phyloP scores from a whole-genome alignment of 371 early-diverging fungal species.

The Mortierella sp. region DNA sequence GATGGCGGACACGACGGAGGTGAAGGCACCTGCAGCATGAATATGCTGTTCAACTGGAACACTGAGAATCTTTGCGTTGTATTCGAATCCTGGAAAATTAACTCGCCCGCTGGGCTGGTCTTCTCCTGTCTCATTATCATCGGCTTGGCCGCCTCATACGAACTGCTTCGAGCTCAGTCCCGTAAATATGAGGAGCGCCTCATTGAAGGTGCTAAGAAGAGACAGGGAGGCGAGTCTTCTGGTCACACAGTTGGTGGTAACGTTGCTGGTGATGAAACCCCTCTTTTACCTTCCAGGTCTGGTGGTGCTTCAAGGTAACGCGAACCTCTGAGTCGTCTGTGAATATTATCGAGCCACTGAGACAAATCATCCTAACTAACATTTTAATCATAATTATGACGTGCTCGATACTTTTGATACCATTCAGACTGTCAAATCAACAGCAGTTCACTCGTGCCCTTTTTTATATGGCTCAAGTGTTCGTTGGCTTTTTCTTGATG shows the following conservation, averaged over 20 bases:
- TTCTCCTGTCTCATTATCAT: slow-evolving; percentile 71
- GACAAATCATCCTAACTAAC: not conserved
- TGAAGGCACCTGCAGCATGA: slow-evolving; percentile 43
- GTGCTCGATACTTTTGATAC: no score
- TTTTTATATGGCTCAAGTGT: slow-evolving; percentile 75
- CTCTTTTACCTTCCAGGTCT: slow-evolving; percentile 30
- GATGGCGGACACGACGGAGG: slow-evolving; percentile 41
- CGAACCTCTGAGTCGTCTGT: not conserved
- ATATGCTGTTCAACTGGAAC: slow-evolving; percentile 89
- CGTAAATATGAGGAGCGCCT: slow-evolving; percentile 63
- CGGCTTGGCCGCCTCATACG: slow-evolving; percentile 72
- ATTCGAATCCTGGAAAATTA: slow-evolving; percentile 82
- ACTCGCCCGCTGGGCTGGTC: slow-evolving; percentile 62
- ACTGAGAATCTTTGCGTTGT: slow-evolving; percentile 81
- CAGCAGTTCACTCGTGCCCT: slow-evolving; percentile 68
- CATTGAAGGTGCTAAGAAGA: slow-evolving; percentile 51
- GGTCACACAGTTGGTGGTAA: slow-evolving; percentile 17
- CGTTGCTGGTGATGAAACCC: slow-evolving; percentile 32
- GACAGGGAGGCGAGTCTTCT: slow-evolving; percentile 22
- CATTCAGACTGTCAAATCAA: slow-evolving; percentile 57
- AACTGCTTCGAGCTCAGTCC: slow-evolving; percentile 66
- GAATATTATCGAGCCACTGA: not conserved
- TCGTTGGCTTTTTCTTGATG: slow-evolving; percentile 84
- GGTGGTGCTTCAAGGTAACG: slow-evolving; percentile 25
- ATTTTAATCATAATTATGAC: not conserved